phyloP scores from a whole-genome alignment of 345 rosid genomes.

The Gossypium turneri region DNA sequence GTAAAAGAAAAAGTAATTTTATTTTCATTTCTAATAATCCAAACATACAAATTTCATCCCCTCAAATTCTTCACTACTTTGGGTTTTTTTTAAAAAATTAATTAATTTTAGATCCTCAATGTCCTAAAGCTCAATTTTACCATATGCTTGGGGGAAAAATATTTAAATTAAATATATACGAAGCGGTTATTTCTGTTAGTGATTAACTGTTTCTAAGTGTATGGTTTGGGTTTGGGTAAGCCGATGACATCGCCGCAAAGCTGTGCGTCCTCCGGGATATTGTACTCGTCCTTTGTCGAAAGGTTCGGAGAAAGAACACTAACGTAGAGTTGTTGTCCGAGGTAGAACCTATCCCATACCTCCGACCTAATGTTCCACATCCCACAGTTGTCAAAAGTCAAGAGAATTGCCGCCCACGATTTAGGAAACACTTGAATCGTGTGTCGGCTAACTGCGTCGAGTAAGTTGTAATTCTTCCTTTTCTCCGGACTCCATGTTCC shows the following conservation, averaged over 20 bases:
- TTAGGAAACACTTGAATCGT: neutral
- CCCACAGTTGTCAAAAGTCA: neutral
- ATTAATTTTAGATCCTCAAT: too few relatives aligned
- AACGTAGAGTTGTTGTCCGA: neutral
- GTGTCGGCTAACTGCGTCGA: neutral
- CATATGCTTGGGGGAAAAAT: too few relatives aligned
- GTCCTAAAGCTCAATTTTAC: too few relatives aligned
- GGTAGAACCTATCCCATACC: neutral
- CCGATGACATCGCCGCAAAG: neutral
- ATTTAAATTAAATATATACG: too few relatives aligned
- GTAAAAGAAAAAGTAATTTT: too few relatives aligned
- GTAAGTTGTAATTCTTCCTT: neutral
- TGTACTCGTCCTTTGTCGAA: neutral
- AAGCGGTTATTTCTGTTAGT: too few relatives aligned
- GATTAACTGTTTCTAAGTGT: too few relatives aligned
- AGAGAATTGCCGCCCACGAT: neutral
- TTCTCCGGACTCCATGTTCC: neutral
- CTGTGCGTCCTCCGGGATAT: neutral
- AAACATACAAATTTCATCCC: too few relatives aligned
- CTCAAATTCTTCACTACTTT: too few relatives aligned
- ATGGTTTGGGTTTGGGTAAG: neutral
- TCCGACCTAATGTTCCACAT: neutral
- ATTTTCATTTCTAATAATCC: too few relatives aligned
- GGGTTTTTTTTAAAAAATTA: too few relatives aligned
- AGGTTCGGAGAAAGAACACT: neutral